Evolutionary conservation across 2,329 filamentous ascomycete species (phyloP).

Genomic region (Aspergillus pseudoglaucus): DNA sequence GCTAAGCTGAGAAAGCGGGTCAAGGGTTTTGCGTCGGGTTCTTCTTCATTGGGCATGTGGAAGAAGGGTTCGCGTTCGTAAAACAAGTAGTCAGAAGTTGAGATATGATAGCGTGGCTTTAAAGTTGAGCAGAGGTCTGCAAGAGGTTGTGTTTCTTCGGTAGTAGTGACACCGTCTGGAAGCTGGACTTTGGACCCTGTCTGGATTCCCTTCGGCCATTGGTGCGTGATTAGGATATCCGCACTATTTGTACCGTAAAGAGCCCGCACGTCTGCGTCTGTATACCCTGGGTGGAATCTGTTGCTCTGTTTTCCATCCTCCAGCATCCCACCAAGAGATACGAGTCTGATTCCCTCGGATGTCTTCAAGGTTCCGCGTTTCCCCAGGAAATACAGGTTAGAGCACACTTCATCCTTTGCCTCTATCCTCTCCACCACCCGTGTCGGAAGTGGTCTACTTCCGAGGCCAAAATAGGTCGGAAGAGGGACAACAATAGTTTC

Average conservation of each 20-base stretch:
- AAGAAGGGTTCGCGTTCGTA: constrained; percentile 94
- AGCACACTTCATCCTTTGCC: constrained; percentile 66
- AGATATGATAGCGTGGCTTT: constrained; percentile 89
- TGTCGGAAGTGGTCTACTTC: constrained; percentile 63
- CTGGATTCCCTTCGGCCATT: constrained; percentile 74
- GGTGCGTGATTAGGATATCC: constrained; percentile 79
- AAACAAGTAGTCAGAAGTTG: constrained; percentile 62
- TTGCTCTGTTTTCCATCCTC: constrained; percentile 46
- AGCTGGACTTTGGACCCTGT: constrained; percentile 59
- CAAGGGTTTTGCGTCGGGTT: constrained; percentile 52
- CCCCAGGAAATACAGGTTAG: constrained; percentile 85
- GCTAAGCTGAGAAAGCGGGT: constrained; percentile 91
- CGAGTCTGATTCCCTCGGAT: constrained; percentile 78
- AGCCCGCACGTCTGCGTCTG: constrained; percentile 65
- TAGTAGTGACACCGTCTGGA: constrained; percentile 47
- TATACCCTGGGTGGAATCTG: constrained; percentile 71
- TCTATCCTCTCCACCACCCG: constrained; percentile 67
- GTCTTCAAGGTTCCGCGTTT: constrained; percentile 85
- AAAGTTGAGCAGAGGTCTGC: constrained; percentile 71
- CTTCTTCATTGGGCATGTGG: constrained; percentile 51
- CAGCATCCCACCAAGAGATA: constrained; percentile 71
- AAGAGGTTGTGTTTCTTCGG: constrained; percentile 58
- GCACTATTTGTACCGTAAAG: constrained; percentile 69
- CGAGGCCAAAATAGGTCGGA: constrained; percentile 86
- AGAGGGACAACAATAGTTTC: constrained; percentile 70